Conservation (phyloP, 805 yeast genomes). For the Yamadazyma insecticola region DNA sequence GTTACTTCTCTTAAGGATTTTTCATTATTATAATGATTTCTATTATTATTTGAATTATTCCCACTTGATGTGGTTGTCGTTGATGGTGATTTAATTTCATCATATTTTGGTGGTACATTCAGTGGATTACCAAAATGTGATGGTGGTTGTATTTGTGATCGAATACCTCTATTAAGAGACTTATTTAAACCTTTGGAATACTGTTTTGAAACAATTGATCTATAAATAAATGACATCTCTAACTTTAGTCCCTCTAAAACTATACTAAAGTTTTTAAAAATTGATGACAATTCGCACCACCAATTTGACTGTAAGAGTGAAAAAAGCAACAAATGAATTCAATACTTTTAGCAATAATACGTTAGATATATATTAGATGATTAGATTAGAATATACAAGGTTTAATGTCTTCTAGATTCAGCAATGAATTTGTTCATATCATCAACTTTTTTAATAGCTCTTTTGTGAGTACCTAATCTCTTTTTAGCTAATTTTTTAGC, state of each 20-base stretch:
- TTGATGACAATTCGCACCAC: no score
- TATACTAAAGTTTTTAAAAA: no score
- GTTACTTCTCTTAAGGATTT: constrained; percentile 33
- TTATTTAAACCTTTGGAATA: no score
- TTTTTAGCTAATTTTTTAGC: constrained; percentile 99
- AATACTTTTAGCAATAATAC: no score
- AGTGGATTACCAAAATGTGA: constrained; percentile 18
- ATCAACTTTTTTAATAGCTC: constrained; percentile 99
- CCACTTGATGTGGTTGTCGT: not conserved
- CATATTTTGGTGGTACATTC: constrained; percentile 16
- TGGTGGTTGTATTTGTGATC: constrained; percentile 16
- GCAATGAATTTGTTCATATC: constrained; percentile 95
- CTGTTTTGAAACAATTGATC: no score
- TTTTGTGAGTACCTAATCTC: constrained; percentile 99
- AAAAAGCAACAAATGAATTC: no score
- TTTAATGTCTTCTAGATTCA: constrained; percentile 91
- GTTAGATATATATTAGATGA: no score
- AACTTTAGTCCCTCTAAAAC: no score
- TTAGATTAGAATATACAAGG: constrained; percentile 10
- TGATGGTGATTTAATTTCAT: constrained; percentile 3
- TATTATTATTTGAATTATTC: not conserved
- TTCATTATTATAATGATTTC: constrained; percentile 1
- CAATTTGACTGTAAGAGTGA: no score
- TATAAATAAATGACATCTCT: no score
- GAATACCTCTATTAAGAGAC: no score